phyloP scores from a whole-genome alignment of 352 stramenopile genomes.

The Phytophthora ohioensis region DNA sequence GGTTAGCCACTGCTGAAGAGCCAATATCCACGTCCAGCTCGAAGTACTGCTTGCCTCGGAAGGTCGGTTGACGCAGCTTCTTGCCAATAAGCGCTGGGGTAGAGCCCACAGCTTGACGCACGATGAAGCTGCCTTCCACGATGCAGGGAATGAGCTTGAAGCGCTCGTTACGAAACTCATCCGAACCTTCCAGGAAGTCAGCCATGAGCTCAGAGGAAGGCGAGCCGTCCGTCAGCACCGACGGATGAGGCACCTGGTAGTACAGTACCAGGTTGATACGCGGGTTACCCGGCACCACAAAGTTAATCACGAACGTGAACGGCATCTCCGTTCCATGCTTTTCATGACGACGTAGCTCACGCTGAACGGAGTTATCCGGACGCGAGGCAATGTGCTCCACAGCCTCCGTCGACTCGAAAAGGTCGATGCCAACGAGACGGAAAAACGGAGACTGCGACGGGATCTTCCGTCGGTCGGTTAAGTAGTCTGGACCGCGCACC shows the following conservation, averaged over 20 bases:
- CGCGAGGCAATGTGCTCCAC: slow-evolving; percentile 73
- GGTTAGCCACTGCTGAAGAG: slow-evolving; percentile 78
- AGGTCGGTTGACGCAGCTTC: slow-evolving; percentile 76
- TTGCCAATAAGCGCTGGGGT: slow-evolving; percentile 81
- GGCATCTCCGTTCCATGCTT: slow-evolving; percentile 70
- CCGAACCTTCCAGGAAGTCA: slow-evolving; percentile 76
- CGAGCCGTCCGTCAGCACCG: slow-evolving; percentile 61
- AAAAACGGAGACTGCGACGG: slow-evolving; percentile 72
- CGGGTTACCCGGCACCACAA: slow-evolving; percentile 71
- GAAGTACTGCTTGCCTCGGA: slow-evolving; percentile 74
- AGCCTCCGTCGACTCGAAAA: slow-evolving; percentile 62
- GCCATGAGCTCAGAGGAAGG: slow-evolving; percentile 77
- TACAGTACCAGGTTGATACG: slow-evolving; percentile 76
- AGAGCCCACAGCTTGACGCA: slow-evolving; percentile 77
- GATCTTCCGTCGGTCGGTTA: slow-evolving; percentile 76
- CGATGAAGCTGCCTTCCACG: slow-evolving; percentile 83
- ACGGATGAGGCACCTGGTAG: slow-evolving; percentile 68
- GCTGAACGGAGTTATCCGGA: slow-evolving; percentile 70
- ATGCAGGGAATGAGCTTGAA: slow-evolving; percentile 89
- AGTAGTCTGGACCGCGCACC: slow-evolving; percentile 75
- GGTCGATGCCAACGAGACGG: slow-evolving; percentile 70
- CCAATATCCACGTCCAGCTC: slow-evolving; percentile 81
- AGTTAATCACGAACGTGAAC: slow-evolving; percentile 86
- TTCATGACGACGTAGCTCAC: slow-evolving; percentile 65
- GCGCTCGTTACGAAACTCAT: slow-evolving; percentile 83